Percentiles rank a stretch among this genome's conserved stretches.
Conservation (phyloP, 2,329 filamentous ascomycete species). For the Verticillium isaacii region DNA sequence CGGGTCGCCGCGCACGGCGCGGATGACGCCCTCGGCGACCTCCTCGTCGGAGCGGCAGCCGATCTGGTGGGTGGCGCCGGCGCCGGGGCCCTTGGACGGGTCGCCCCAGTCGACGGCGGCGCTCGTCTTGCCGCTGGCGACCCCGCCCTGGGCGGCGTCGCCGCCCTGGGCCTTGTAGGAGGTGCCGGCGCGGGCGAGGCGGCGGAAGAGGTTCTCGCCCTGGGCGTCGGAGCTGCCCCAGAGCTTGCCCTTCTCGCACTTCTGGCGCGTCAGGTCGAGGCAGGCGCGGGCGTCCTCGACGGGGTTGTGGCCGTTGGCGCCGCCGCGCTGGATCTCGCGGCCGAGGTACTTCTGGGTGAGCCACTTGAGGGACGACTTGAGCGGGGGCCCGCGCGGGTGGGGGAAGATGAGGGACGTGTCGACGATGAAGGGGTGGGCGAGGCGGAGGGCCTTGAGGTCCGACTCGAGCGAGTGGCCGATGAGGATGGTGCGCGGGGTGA, state of each 20-base stretch:
- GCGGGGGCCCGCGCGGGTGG: slow-evolving; percentile 80
- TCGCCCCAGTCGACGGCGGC: slow-evolving; percentile 90
- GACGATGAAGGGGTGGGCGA: slow-evolving; percentile 89
- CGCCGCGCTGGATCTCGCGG: slow-evolving; percentile 82
- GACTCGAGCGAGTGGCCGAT: slow-evolving; percentile 79
- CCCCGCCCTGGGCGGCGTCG: slow-evolving; percentile 49
- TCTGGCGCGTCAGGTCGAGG: slow-evolving; percentile 88
- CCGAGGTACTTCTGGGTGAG: slow-evolving; percentile 80
- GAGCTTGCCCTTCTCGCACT: slow-evolving; percentile 84
- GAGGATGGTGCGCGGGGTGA: slow-evolving; percentile 69
- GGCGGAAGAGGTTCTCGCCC: slow-evolving; percentile 84
- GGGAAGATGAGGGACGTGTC: slow-evolving; percentile 89
- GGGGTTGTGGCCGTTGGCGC: slow-evolving; percentile 75
- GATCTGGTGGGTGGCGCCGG: slow-evolving; percentile 51
- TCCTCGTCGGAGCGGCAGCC: slow-evolving; percentile 57
- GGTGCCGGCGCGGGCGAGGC: slow-evolving; percentile 62
- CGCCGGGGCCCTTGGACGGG: slow-evolving; percentile 54
- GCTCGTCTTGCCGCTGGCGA: slow-evolving; percentile 56
- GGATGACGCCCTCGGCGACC: slow-evolving; percentile 48
- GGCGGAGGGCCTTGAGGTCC: slow-evolving; percentile 75
- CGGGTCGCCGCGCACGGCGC: slow-evolving; percentile 54
- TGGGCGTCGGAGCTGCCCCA: slow-evolving; percentile 80
- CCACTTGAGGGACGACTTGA: slow-evolving; percentile 89
- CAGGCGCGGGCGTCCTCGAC: slow-evolving; percentile 89
- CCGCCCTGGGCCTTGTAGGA: slow-evolving; percentile 59